phyloP scores from a whole-genome alignment of 257 asterid genomes.

The Avicennia marina region DNA sequence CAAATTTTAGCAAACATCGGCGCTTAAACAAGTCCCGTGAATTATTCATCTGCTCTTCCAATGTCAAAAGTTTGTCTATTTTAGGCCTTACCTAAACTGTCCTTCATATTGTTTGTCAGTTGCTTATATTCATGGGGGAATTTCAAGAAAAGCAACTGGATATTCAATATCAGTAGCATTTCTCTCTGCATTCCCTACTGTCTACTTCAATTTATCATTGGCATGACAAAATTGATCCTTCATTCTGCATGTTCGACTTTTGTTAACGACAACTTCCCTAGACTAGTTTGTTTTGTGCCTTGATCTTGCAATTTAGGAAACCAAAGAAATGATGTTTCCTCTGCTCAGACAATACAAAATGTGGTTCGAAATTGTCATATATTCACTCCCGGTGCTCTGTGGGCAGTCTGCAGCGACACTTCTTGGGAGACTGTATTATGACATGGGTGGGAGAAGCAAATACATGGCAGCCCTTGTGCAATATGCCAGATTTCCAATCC shows the following conservation, averaged over 20 bases:
- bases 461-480: slow-evolving; percentile 39
- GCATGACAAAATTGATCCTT: too few relatives aligned
- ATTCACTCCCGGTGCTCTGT: slow-evolving; percentile 25
- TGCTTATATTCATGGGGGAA: too few relatives aligned
- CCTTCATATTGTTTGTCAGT: too few relatives aligned
- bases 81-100: too few relatives aligned
- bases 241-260: too few relatives aligned
- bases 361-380: slow-evolving; percentile 32
- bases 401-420: slow-evolving; percentile 40
- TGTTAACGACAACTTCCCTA: too few relatives aligned
- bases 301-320: slow-evolving; percentile 27
- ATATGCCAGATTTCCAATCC: slow-evolving; percentile 35
- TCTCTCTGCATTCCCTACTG: too few relatives aligned
- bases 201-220: not conserved
- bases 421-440: slow-evolving; percentile 35
- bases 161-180: too few relatives aligned
- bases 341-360: slow-evolving; percentile 4
- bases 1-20: not conserved
- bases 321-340: not conserved
- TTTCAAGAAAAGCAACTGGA: too few relatives aligned
- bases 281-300: too few relatives aligned
- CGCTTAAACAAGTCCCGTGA: not conserved
- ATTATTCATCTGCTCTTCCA: not conserved
- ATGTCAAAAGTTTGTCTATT: slow-evolving; percentile 5
- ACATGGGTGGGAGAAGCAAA: slow-evolving; percentile 46